Evolutionary conservation across 2,329 filamentous ascomycete genomes (phyloP).

Genomic region (Claviceps humidiphila): DNA sequence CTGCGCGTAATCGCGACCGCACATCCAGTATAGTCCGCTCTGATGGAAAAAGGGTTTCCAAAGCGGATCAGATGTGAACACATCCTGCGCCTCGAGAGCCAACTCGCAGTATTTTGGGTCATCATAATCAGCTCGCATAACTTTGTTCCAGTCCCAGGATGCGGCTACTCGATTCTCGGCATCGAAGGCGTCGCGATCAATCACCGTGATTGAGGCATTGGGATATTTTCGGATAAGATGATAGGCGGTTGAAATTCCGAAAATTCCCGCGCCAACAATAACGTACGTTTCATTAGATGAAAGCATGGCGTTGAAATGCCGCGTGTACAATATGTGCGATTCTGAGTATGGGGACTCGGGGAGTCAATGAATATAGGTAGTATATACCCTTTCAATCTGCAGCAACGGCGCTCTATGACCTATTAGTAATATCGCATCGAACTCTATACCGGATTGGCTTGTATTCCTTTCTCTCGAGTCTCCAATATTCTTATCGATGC

Average conservation of each 20-base stretch:
- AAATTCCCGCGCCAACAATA: conserved; percentile 52
- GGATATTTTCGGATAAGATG: conserved; percentile 41
- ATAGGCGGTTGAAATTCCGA: conserved; percentile 53
- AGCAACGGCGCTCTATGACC: too few relatives aligned
- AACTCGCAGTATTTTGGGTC: conserved; percentile 50
- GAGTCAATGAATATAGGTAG: too few relatives aligned
- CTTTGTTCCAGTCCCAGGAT: conserved; percentile 63
- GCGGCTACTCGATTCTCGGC: conserved; percentile 40
- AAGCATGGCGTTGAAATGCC: conserved; percentile 9
- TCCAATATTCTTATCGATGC: too few relatives aligned
- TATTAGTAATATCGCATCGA: too few relatives aligned
- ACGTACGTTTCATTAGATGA: conserved; percentile 27
- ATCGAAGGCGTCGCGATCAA: conserved; percentile 42
- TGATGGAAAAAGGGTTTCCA: conserved; percentile 45
- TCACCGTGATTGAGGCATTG: conserved; percentile 36
- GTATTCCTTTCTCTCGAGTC: too few relatives aligned
- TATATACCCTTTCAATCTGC: too few relatives aligned
- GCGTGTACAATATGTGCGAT: not conserved
- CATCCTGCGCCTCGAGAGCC: conserved; percentile 50
- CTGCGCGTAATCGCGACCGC: conserved; percentile 34
- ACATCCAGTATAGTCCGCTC: conserved; percentile 46
- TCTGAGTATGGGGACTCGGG: too few relatives aligned
- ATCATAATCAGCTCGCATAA: conserved; percentile 56
- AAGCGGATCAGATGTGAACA: conserved; percentile 44
- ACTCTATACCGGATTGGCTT: too few relatives aligned